phyloP scores from a whole-genome alignment of 345 rosid genomes.

The Aethionema arabicum region DNA sequence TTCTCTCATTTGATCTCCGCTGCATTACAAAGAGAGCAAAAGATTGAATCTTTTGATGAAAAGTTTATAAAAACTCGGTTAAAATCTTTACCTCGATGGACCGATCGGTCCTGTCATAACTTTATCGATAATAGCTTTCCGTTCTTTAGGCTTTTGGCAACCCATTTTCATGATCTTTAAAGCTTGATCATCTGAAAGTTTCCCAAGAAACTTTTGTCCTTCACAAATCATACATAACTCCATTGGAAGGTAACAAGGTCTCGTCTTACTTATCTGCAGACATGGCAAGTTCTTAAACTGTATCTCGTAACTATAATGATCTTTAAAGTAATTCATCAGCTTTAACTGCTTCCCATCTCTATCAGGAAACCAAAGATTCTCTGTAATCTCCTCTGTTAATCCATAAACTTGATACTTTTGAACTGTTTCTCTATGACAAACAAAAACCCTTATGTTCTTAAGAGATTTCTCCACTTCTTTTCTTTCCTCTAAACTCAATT shows the following conservation, averaged over 20 bases:
- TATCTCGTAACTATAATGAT: slow-evolving; percentile 75
- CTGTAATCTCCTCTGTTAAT: slow-evolving; percentile 73
- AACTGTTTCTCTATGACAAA: slow-evolving; percentile 91
- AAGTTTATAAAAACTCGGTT: neutral
- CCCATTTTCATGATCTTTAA: slow-evolving; percentile 90
- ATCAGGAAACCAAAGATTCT: slow-evolving; percentile 72
- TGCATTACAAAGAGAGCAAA: slow-evolving; percentile 41
- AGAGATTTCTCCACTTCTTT: slow-evolving; percentile 85
- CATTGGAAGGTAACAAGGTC: slow-evolving; percentile 96
- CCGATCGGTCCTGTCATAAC: slow-evolving; percentile 83
- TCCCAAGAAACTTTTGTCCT: slow-evolving; percentile 98
- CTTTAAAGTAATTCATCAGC: slow-evolving; percentile 80
- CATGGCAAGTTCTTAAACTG: slow-evolving; percentile 84
- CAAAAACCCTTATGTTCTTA: slow-evolving; percentile 79
- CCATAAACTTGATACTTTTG: slow-evolving; percentile 85
- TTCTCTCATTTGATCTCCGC: slow-evolving; percentile 68
- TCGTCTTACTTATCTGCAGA: slow-evolving; percentile 85
- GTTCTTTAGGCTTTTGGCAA: slow-evolving; percentile 83
- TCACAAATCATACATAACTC: slow-evolving; percentile 95
- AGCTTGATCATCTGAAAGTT: slow-evolving; percentile 95
- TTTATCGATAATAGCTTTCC: slow-evolving; percentile 72
- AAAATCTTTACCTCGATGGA: slow-evolving; percentile 70
- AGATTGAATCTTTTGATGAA: slow-evolving; percentile 3
- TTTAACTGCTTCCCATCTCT: slow-evolving; percentile 74
- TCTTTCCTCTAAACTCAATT: slow-evolving; percentile 64